Base-by-base conservation (phyloP, 352 stramenopile species). In the Phytophthora hybrid region DNA sequence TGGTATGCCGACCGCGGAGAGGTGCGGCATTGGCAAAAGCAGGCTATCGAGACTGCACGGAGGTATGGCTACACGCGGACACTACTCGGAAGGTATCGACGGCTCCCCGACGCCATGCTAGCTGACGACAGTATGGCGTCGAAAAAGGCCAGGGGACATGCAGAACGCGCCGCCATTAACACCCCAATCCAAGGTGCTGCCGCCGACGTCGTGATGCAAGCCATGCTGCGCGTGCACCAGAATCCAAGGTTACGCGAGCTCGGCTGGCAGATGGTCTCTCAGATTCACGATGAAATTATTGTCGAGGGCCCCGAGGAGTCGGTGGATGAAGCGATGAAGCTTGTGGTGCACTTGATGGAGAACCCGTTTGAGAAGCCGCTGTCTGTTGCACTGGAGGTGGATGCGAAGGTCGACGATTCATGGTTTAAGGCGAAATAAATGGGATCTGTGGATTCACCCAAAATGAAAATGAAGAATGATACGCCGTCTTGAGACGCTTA, bases 251-350 rank as follows among this genome's bases (percentile, higher is more conserved):
- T 99, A 10, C 90, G 94, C 39, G 75, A 93, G 69, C 84, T 99
- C 4, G 98, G 98, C 3, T 99, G 97, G 94, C 98, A 98, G 68
- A 95, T 99, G 80, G 83, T 99, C 19, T 97, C 99, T 65, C 98
- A 99, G 80, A 98, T 99, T 68, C 98, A 99, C 76, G 97, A 99
- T 76, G 98, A 99, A 83, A 98, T 99, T 39, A 99, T 99, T 67
- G 83, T 99, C 21, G 98, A 99, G 83, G 98, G 98, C 1, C 98
- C 98, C 0, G 95, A 99, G 69, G 97, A 99, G 72, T 97, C 88
- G 3, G 93, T 94, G 7, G 87, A 98, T 59, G 98, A 99, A 74
- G 93, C 93, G 47, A 83, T 96, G 70, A 69, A 82, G 63, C 65
- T 95, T 21, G 79, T 97, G 14, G 81, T 98, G 8, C 66, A 98